phyloP scores from a whole-genome alignment of 805 yeast genomes.

The Sungouiella blattae region DNA sequence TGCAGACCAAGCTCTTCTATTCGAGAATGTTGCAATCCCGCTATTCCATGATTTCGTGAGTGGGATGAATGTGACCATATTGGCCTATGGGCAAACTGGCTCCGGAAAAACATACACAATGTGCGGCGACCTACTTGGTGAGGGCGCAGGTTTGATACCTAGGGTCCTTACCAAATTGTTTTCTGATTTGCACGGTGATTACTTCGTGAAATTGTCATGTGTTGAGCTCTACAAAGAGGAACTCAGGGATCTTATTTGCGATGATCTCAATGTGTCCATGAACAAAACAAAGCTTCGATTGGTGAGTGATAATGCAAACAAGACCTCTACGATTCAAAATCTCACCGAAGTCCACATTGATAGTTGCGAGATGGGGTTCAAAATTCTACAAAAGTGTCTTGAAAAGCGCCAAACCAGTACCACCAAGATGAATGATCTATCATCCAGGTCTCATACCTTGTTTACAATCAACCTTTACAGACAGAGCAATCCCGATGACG shows the following conservation, averaged over 20 bases:
- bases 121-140: slow-evolving; percentile 47
- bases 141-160: slow-evolving; percentile 56
- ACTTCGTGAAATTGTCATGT: slow-evolving; percentile 71
- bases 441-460: slow-evolving; percentile 76
- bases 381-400: slow-evolving; percentile 54
- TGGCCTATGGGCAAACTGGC: slow-evolving; percentile 84
- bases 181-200: slow-evolving; percentile 47
- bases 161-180: slow-evolving; percentile 51
- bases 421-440: slow-evolving; percentile 69
- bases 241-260: slow-evolving; percentile 63
- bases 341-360: slow-evolving; percentile 58
- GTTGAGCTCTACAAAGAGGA: slow-evolving; percentile 88
- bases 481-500: slow-evolving; percentile 34
- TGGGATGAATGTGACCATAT: slow-evolving; percentile 67
- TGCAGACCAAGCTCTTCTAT: slow-evolving; percentile 67
- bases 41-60: slow-evolving; percentile 61
- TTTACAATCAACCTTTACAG: slow-evolving; percentile 60
- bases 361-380: slow-evolving; percentile 54
- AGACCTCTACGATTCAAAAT: slow-evolving; percentile 55
- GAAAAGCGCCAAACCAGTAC: slow-evolving; percentile 62
- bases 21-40: slow-evolving; percentile 68
- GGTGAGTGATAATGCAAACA: slow-evolving; percentile 5
- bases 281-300: slow-evolving; percentile 23
- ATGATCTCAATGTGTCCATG: slow-evolving; percentile 28
- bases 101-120: slow-evolving; percentile 81